Evolutionary conservation across 1,139 yeast genomes (phyloP).

Genomic region (Saccharomyces hybrid): DNA sequence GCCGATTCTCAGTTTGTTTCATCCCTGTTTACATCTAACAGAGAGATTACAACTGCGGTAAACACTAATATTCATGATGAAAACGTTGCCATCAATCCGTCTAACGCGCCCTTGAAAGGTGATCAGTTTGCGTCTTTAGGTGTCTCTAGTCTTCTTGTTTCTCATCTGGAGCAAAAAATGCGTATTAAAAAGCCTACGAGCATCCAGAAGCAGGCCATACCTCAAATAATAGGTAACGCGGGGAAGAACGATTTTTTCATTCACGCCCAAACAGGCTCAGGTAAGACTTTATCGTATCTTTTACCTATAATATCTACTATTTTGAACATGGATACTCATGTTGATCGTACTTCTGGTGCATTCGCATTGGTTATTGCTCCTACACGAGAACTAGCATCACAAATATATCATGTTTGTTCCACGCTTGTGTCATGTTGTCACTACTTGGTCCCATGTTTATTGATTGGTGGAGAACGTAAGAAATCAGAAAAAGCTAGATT

Average conservation of each 20-base stretch:
- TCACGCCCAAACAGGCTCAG: slow-evolving; percentile 95
- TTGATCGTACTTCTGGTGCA: slow-evolving; percentile 67
- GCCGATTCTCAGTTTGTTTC: slow-evolving; percentile 47
- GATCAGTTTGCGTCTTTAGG: slow-evolving; percentile 74
- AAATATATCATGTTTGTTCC: slow-evolving; percentile 76
- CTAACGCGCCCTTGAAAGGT: slow-evolving; percentile 59
- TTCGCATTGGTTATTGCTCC: slow-evolving; percentile 87
- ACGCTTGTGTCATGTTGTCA: slow-evolving; percentile 65
- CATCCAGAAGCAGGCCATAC: slow-evolving; percentile 79
- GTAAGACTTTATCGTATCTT: slow-evolving; percentile 80
- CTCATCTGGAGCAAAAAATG: slow-evolving; percentile 52
- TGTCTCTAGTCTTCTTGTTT: slow-evolving; percentile 44
- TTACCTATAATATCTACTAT: slow-evolving; percentile 59
- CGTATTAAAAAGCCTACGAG: slow-evolving; percentile 68
- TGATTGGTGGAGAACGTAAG: slow-evolving; percentile 92
- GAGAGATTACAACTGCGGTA: slow-evolving; percentile 32
- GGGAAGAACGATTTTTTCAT: slow-evolving; percentile 63
- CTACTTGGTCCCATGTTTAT: slow-evolving; percentile 83
- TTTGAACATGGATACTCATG: slow-evolving; percentile 41
- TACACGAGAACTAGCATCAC: slow-evolving; percentile 91
- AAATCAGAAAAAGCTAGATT: slow-evolving; percentile 87
- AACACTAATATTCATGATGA: slow-evolving; percentile 26
- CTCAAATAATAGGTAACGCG: slow-evolving; percentile 41
- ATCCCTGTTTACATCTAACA: slow-evolving; percentile 75
- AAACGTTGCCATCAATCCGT: slow-evolving; percentile 43